Base-by-base conservation (phyloP, 495 filamentous ascomycete genomes). In the Symbiotaphrina buchneri region DNA sequence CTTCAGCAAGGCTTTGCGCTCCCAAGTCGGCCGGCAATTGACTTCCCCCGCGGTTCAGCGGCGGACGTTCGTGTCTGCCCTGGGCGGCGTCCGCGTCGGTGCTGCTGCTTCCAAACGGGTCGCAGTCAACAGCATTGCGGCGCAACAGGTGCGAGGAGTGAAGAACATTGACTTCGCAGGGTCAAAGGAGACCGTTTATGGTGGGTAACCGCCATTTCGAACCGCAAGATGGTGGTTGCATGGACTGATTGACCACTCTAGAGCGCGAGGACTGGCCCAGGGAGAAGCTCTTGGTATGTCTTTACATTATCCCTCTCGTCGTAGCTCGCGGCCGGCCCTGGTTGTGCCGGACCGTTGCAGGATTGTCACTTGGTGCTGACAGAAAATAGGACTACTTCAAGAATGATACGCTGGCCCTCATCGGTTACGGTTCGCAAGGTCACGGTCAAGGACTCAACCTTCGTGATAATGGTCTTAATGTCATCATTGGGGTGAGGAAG, bases 361-460 rank as follows among this genome's bases (percentile, higher is more conserved):
- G 28, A 14, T 19, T 14, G 11, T 33, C 27, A 14, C 15, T 18
- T 10, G 17, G 14, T 10, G 27, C 10, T 23, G 16, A 16, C 24
- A 21, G 31, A 21, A 30, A 10, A 28, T 41, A 93, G 74, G 80
- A 93, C 28, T 97, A 80, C 71, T 95, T 97, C 77, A 95, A 95
- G 72, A 72, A 95, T 60, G 87, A 97, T 51, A 95, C 84, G 47
- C 80, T 97, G 46, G 87, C 90, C 38, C 75, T 97, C 45, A 97
- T 97, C 55, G 87, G 87, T 51, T 97, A 97, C 62, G 87, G 87
- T 45, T 95, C 90, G 41, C 87, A 97, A 63, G 74, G 87, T 42
- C 87, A 97, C 61, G 87, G 90, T 43, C 87, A 97, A 64, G 90
- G 90, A 50, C 76, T 97, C 41, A 97, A 97, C 67, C 71, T 95